Evolutionary conservation across 163 green algal species (phyloP), one percentile per base, ranked within the genome.

Genomic region (Scenedesmus sp.): DNA sequence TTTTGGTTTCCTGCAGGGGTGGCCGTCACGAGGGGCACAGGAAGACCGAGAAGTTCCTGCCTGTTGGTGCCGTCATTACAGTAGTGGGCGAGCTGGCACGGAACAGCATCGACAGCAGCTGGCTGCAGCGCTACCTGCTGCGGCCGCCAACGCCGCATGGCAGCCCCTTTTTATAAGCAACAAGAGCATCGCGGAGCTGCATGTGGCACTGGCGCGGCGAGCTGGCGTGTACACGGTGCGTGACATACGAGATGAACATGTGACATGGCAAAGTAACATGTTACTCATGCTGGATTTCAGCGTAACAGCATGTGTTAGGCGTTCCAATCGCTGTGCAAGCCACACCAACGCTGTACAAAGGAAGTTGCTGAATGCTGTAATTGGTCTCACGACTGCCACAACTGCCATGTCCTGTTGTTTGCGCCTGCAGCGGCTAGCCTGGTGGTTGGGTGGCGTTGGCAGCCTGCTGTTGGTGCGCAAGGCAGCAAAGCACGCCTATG

Each of bases 81-180:
- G 94, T 96, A 0, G 92, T 98, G 2, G 96, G 96, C 0, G 95
- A 98, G 94, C 88, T 98, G 46, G 70, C 86, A 20, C 33, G 51
- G 26, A 73, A 84, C 79, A 40, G 68, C 43, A 61, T 85, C 70
- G n/a, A 37, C n/a, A 89, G n/a, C 13, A 30, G 85, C 78, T 26
- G 18, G 43, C 42, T 44, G 44, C 61, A 35, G 46, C 46, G 9
- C 43, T 95, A 89, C 84, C 83, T 94, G 30, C 81, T 95, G 83
- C 84, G 87, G 46, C 93, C 90, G 73, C 93, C 94, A 20, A 30
- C 16, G 0, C 65, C 85, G 4, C 70, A 73, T 42, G 51, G 51
- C n/a, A 80, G 86, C 2, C 93, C 79, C 22, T 93, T 85, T 59
- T 65, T 89, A 85, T 93, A 33, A 89, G 56, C 40, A 93, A 92